Evolutionary conservation across 495 filamentous ascomycete species (phyloP).

Genomic region (Aspergillus heteromorphus): DNA sequence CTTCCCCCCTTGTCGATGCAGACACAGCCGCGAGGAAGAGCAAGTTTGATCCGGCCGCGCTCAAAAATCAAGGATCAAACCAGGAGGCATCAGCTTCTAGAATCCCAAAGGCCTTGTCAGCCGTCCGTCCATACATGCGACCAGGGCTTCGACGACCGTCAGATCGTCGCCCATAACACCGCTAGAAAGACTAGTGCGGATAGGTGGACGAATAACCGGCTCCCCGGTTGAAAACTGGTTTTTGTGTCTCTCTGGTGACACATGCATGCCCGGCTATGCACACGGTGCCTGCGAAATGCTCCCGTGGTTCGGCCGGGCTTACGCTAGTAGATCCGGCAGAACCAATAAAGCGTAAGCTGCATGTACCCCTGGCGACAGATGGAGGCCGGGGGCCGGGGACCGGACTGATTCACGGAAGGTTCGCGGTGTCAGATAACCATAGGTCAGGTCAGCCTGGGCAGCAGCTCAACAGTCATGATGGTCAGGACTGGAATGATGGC

Average conservation of each 20-base stretch:
- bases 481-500: constrained; percentile 8
- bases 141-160: not conserved
- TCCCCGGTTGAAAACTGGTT: not conserved
- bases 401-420: not conserved
- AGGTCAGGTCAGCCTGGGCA: not conserved
- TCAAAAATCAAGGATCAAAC: not conserved
- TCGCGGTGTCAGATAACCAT: not conserved
- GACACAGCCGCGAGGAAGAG: not conserved
- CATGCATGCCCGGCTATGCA: not conserved
- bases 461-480: not conserved
- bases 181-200: not conserved
- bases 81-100: not conserved
- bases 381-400: not conserved
- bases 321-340: not conserved
- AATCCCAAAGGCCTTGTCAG: not conserved
- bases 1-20: not conserved
- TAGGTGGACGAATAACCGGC: not conserved
- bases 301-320: not conserved
- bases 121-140: not conserved
- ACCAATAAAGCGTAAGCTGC: not conserved
- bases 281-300: not conserved
- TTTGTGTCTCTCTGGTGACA: constrained; percentile 2
- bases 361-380: not conserved
- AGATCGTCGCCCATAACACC: not conserved
- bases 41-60: not conserved